Evolutionary conservation across 2,329 filamentous ascomycete species (phyloP).

Genomic region (Colletotrichum sublineola): DNA sequence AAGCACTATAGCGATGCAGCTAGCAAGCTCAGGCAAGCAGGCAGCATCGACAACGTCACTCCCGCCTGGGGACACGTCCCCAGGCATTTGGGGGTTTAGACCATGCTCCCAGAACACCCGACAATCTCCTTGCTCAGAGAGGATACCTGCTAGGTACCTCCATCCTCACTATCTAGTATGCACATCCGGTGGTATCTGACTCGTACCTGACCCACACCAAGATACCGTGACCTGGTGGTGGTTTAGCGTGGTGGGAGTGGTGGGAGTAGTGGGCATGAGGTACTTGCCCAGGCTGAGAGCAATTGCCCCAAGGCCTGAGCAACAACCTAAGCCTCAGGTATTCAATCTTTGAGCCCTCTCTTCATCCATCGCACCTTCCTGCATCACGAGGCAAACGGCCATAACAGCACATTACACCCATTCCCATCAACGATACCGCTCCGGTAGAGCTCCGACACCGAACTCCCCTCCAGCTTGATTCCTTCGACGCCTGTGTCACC

Average conservation of each 20-base stretch:
- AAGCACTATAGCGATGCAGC: conserved; percentile 3
- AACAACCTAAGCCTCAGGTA: conserved; percentile 39
- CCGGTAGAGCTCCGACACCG: conserved; percentile 24
- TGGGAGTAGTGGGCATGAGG: conserved; percentile 5
- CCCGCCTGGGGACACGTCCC: conserved; percentile 29
- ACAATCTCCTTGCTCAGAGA: conserved; percentile 36
- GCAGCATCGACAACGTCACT: conserved; percentile 56
- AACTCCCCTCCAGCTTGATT: not conserved
- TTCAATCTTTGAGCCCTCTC: conserved; percentile 48
- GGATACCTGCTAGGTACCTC: conserved; percentile 45
- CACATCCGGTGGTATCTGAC: not conserved
- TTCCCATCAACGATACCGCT: conserved; percentile 32
- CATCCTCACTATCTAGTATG: not conserved
- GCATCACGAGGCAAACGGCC: conserved; percentile 46
- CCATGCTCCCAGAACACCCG: conserved; percentile 32
- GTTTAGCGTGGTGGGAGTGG: conserved; percentile 12
- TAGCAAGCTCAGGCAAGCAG: conserved; percentile 41
- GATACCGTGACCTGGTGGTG: conserved; percentile 31
- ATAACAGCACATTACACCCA: conserved; percentile 29
- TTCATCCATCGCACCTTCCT: conserved; percentile 48
- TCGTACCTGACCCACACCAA: conserved; percentile 5
- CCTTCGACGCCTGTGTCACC: conserved; percentile 17
- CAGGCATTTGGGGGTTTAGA: conserved; percentile 20
- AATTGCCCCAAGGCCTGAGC: conserved; percentile 28
- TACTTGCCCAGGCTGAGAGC: conserved; percentile 11